phyloP scores from a whole-genome alignment of 2,329 filamentous ascomycete species.

The Metarhizium brunneum region DNA sequence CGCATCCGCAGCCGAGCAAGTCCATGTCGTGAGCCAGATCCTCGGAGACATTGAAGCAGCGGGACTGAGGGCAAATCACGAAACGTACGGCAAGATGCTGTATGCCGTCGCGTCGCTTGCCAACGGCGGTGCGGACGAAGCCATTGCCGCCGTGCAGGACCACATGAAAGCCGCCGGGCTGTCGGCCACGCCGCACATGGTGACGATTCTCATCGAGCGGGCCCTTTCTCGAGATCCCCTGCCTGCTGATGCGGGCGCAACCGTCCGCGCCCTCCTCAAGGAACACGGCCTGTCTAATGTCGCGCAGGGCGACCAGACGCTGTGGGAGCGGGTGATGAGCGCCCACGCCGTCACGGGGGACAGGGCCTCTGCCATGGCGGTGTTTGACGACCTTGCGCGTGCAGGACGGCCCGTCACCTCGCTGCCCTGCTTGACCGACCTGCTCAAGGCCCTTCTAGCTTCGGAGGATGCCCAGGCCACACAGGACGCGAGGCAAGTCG shows the following conservation, averaged over 20 bases:
- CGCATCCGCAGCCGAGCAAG: conserved; percentile 37
- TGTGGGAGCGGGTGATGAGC: conserved; percentile 63
- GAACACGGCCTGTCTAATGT: conserved; percentile 37
- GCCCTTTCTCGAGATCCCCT: conserved; percentile 52
- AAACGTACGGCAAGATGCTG: conserved; percentile 62
- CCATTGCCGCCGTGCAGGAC: conserved; percentile 50
- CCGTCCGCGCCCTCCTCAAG: conserved; percentile 51
- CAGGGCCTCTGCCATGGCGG: conserved; percentile 34
- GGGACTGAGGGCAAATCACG: conserved; percentile 49
- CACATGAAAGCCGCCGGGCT: conserved; percentile 50
- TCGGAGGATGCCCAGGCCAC: conserved; percentile 14
- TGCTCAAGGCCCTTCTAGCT: conserved; percentile 27
- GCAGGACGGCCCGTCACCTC: conserved; percentile 30
- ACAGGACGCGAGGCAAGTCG: conserved; percentile 22
- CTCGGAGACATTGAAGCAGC: conserved; percentile 48
- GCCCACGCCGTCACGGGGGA: conserved; percentile 52
- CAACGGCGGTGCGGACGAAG: conserved; percentile 31
- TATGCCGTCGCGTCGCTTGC: conserved; percentile 33
- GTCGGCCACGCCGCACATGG: conserved; percentile 53
- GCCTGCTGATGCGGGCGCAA: conserved; percentile 34
- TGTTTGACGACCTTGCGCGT: conserved; percentile 36
- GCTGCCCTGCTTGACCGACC: conserved; percentile 31
- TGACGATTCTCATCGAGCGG: conserved; percentile 63
- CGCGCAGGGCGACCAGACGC: conserved; percentile 43
- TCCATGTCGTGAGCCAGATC: conserved; percentile 39